These are phyloP conservation scores for Chaetomium cochliodes DNA, from an alignment of 495 filamentous ascomycete genomes.

Conservation along the genomic window DNA sequence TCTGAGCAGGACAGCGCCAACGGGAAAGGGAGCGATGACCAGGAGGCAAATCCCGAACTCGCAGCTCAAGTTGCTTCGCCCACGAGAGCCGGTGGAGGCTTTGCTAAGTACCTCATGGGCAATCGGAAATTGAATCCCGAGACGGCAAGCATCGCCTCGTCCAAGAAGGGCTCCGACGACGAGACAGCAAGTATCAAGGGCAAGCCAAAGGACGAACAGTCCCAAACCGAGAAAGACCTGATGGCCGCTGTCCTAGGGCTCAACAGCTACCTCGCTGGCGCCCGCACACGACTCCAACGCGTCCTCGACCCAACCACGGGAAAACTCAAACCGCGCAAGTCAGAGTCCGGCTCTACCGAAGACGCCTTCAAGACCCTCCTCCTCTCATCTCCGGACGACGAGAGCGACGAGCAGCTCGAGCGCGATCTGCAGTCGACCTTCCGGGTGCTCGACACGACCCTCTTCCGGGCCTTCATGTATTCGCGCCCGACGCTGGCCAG, in stretches of 20 bases:
- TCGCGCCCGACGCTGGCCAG: conserved; percentile 79
- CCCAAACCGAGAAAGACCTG: conserved; percentile 76
- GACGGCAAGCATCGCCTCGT: conserved; percentile 64
- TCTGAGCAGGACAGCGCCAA: conserved; percentile 46
- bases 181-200: conserved; percentile 49
- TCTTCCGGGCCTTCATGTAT: conserved; percentile 93
- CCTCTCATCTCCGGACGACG: conserved; percentile 47
- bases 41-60: conserved; percentile 34
- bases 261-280: conserved; percentile 79
- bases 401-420: conserved; percentile 62
- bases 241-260: conserved; percentile 76
- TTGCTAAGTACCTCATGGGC: conserved; percentile 53
- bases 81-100: conserved; percentile 41
- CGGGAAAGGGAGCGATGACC: conserved; percentile 50
- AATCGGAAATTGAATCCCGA: conserved; percentile 58
- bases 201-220: conserved; percentile 41
- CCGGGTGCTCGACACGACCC: conserved; percentile 82
- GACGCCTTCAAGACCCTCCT: conserved; percentile 52
- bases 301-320: conserved; percentile 75
- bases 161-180: conserved; percentile 48
- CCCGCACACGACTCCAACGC: conserved; percentile 74
- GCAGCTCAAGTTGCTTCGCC: conserved; percentile 42
- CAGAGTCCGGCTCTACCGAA: conserved; percentile 53
- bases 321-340: conserved; percentile 60
- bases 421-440: conserved; percentile 70